Evolutionary conservation across 2,329 filamentous ascomycete genomes (phyloP), one percentile per base, ranked within the genome.

Genomic region (Metarhizium brunneum): DNA sequence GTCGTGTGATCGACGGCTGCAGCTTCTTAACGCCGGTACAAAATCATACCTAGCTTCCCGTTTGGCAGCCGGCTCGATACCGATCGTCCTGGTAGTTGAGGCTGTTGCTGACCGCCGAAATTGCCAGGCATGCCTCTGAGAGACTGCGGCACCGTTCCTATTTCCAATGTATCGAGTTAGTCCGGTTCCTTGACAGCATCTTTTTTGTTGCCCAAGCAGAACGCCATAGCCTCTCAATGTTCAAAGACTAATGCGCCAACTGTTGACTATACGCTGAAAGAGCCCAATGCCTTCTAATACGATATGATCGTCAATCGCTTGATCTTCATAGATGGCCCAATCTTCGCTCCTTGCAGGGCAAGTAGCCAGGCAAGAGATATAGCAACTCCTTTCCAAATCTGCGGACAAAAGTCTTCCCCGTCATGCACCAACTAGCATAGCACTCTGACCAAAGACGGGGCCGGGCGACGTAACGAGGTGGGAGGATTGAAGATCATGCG

Each of bases 61-160:
- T 83, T 84, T 56, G 82, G 82, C 77, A 86, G 74, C 65, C 83
- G 78, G 68, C 69, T 81, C 54, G 82, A 76, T 47, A 78, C 78
- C 60, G 74, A 73, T 66, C 83, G 77, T 55, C 73, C 79, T 61
- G 61, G 65, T 59, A 72, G 72, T 60, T 83, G 82, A 56, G 76
- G 76, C 68, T 82, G 81, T 68, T 81, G 82, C 63, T 83, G 81
- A 63, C 74, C 74, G 61, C 76, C 77, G 67, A 84, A 86, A 60
- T 78, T 79, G 63, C 76, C 76, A 54, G 82, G 82, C 71, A 86
- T 78, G 64, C 81, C 80, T 63, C 83, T 80, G 63, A 86, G 68
- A 65, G 80, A 75, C 71, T 84, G 83, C 63, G 81, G 82, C 73
- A 81, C 78, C 65, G 79, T 76, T 71, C 79, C 80, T 83, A 68